Evolutionary conservation across 1,284 basidiomycete genomes (phyloP).

Genomic region (Mycosarcoma mackinlayi): DNA sequence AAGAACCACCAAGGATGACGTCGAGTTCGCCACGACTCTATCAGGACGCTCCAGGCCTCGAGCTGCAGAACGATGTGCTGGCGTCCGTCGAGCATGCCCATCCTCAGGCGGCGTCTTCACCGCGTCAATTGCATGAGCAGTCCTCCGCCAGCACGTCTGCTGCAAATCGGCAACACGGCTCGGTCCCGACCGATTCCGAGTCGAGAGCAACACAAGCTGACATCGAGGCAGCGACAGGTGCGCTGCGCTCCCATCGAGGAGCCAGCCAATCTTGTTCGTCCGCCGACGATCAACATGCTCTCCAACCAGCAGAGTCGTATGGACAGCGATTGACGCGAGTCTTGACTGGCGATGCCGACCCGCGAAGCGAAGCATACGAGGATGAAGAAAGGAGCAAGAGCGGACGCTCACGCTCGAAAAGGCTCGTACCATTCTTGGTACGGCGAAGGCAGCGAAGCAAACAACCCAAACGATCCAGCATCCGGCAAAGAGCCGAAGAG

Average conservation of each 20-base stretch:
- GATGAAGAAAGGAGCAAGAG: background rate
- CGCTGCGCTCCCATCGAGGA: background rate
- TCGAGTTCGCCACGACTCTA: conserved; percentile 14
- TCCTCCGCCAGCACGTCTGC: background rate
- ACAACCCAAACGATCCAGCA: conserved; percentile 7
- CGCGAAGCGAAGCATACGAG: background rate
- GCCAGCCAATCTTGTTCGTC: conserved; percentile 3
- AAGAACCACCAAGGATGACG: background rate
- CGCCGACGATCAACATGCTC: background rate
- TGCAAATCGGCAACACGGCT: background rate
- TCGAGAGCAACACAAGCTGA: conserved; percentile 2
- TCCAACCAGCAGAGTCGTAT: conserved; percentile 30
- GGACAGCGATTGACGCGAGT: conserved; percentile 32
- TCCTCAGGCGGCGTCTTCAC: conserved; percentile 2
- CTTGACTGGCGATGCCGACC: conserved; percentile 27
- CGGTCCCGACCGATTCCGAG: background rate
- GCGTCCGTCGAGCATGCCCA: conserved; percentile 18
- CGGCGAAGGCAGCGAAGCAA: conserved; percentile 9
- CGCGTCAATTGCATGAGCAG: background rate
- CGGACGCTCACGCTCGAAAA: conserved; percentile 2
- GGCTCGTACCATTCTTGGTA: conserved; percentile 6
- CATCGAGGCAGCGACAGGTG: conserved; percentile 22
- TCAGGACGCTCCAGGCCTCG: conserved; percentile 43
- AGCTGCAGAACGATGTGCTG: conserved; percentile 27
- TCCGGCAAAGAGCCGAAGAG: conserved; percentile 30